Evolutionary conservation across 345 rosid species (phyloP).

Genomic region (Lepidium sativum): DNA sequence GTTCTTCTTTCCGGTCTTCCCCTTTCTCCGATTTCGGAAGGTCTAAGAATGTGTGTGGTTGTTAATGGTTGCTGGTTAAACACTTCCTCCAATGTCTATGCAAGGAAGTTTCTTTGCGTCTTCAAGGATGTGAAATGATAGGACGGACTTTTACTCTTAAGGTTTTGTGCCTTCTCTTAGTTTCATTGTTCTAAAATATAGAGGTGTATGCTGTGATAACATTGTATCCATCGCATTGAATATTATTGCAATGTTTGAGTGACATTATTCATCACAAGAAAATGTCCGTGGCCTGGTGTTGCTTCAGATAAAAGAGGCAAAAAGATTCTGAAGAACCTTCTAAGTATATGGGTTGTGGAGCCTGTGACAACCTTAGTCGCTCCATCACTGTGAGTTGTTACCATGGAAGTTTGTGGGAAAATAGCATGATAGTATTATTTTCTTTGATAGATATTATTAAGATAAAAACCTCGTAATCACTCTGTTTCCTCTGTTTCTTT

Average conservation of each 20-base stretch:
- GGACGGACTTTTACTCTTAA: constrained; percentile 89
- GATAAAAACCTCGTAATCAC: too few species aligned
- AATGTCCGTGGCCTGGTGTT: neutral
- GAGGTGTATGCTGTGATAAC: neutral
- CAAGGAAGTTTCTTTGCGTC: constrained; percentile 82
- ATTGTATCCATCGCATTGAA: neutral
- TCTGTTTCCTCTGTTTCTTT: too few species aligned
- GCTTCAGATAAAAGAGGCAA: constrained; percentile 70
- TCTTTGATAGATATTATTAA: neutral
- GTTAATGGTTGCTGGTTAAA: constrained; percentile 44
- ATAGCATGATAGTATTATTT: neutral
- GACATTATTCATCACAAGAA: neutral
- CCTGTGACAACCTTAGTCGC: constrained; percentile 83
- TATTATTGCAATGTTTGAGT: constrained; percentile 3
- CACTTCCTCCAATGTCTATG: constrained; percentile 69
- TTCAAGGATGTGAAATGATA: constrained; percentile 72
- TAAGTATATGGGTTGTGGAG: constrained; percentile 93
- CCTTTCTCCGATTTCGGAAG: constrained; percentile 84
- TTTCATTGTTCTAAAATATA: neutral
- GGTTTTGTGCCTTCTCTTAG: constrained; percentile 30
- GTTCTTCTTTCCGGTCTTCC: constrained; percentile 55
- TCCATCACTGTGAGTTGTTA: constrained; percentile 54
- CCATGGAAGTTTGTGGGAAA: neutral
- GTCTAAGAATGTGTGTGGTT: constrained; percentile 28
- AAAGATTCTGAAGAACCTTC: constrained; percentile 68